These are phyloP conservation scores for Penicillium polonicum DNA, from an alignment of 2,329 filamentous ascomycete species.

Conservation along the genomic window DNA sequence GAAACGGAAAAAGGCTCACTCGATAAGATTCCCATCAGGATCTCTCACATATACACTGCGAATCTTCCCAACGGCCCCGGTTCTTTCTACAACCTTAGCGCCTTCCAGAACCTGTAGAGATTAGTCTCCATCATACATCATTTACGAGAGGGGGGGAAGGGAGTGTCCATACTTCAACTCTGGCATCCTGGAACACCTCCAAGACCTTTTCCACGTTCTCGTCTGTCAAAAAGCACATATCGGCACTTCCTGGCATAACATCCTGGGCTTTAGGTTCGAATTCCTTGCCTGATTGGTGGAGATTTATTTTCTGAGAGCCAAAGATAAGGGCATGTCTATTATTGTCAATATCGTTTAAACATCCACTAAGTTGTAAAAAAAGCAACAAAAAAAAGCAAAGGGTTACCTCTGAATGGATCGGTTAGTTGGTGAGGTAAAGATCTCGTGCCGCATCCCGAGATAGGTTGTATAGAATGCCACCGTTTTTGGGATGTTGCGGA, in stretches of 20 bases:
- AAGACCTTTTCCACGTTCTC: conserved; percentile 51
- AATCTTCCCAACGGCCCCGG: conserved; percentile 56
- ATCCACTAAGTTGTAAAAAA: not conserved
- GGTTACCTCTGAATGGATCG: conserved; percentile 27
- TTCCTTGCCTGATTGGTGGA: conserved; percentile 58
- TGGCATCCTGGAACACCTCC: conserved; percentile 39
- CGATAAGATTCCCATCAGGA: conserved; percentile 62
- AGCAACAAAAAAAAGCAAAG: not conserved
- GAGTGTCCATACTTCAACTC: conserved; percentile 39
- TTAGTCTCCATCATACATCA: conserved; percentile 5
- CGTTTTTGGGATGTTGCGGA: conserved; percentile 51
- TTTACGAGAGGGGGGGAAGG: not conserved
- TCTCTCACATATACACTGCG: conserved; percentile 61
- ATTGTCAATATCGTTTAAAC: conserved; percentile 7
- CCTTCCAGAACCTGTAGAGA: conserved; percentile 45
- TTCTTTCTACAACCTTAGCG: conserved; percentile 53
- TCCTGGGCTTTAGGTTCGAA: conserved; percentile 59
- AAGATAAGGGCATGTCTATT: conserved; percentile 56
- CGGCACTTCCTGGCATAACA: conserved; percentile 57
- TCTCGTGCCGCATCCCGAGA: conserved; percentile 58
- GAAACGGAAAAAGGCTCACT: conserved; percentile 46
- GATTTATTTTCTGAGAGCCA: conserved; percentile 61
- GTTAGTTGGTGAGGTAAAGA: conserved; percentile 48
- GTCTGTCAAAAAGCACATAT: conserved; percentile 60
- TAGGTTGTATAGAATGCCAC: conserved; percentile 56